Conservation (phyloP, 768 basidiomycete species). For the Peribolospora kevripleyi region DNA sequence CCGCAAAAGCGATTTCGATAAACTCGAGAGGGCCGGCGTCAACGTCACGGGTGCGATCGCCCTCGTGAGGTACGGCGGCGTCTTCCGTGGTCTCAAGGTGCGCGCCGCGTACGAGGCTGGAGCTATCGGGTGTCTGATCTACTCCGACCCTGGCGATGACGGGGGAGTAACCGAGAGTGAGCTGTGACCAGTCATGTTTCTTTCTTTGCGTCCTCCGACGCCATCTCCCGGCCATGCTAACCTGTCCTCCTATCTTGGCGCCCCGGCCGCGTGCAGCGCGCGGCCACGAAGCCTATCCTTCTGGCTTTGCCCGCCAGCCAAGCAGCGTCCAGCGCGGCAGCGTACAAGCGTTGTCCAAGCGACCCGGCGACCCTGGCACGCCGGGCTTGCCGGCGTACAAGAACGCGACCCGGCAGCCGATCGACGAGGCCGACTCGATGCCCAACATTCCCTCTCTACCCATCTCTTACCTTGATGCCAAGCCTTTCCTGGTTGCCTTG, state of each 20-base stretch:
- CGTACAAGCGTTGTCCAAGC: constrained; percentile 42
- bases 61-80: constrained; percentile 41
- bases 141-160: constrained; percentile 14
- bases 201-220: too few relatives aligned
- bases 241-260: too few relatives aligned
- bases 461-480: constrained; percentile 63
- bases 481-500: constrained; percentile 34
- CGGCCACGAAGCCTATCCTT: constrained; percentile 30
- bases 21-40: constrained; percentile 37
- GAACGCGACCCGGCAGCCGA: constrained; percentile 29
- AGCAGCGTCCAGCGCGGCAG: constrained; percentile 51
- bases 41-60: constrained; percentile 56
- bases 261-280: not conserved
- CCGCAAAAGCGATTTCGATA: constrained; percentile 43
- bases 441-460: constrained; percentile 69
- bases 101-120: constrained; percentile 32
- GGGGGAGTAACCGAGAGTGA: not conserved
- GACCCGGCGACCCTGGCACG: constrained; percentile 44
- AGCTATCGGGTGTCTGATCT: constrained; percentile 12
- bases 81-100: constrained; percentile 72
- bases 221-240: too few relatives aligned
- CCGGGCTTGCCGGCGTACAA: constrained; percentile 71
- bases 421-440: constrained; percentile 23
- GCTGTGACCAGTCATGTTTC: too few relatives aligned
- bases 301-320: constrained; percentile 69